These are phyloP conservation scores for Populus nigra DNA, from an alignment of 345 rosid genomes.

Conservation along the genomic window DNA sequence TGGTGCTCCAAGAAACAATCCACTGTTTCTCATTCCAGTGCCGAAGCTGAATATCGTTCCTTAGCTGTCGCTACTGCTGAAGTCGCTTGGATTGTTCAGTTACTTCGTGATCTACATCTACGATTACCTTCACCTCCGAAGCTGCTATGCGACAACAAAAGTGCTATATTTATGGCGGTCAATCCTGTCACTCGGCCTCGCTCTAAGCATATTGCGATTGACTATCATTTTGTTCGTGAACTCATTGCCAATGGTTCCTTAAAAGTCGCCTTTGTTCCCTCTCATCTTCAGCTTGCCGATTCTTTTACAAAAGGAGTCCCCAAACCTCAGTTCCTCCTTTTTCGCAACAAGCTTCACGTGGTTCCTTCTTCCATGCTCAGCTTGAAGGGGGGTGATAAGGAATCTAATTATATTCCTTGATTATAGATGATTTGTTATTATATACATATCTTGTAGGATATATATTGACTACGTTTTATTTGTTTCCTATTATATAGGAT, in stretches of 20 bases:
- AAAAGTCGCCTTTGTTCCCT: no score
- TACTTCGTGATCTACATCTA: not conserved
- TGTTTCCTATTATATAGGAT: no score
- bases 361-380: no score
- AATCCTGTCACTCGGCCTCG: not conserved
- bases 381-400: no score
- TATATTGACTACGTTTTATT: no score
- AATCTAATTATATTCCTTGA: no score
- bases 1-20: not conserved
- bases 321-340: no score
- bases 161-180: not conserved
- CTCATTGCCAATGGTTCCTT: not conserved
- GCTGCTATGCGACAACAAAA: not conserved
- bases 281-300: no score
- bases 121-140: not conserved
- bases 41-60: not conserved
- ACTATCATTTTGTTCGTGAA: not conserved
- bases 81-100: not conserved
- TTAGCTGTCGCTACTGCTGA: not conserved
- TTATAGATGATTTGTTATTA: no score
- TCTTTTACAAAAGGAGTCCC: no score
- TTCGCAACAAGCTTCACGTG: no score
- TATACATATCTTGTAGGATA: no score
- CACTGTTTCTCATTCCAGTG: not conserved
- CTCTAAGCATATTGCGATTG: not conserved